Conservation (phyloP, 139 green algal genomes). For the Spirogloea muscicola region DNA sequence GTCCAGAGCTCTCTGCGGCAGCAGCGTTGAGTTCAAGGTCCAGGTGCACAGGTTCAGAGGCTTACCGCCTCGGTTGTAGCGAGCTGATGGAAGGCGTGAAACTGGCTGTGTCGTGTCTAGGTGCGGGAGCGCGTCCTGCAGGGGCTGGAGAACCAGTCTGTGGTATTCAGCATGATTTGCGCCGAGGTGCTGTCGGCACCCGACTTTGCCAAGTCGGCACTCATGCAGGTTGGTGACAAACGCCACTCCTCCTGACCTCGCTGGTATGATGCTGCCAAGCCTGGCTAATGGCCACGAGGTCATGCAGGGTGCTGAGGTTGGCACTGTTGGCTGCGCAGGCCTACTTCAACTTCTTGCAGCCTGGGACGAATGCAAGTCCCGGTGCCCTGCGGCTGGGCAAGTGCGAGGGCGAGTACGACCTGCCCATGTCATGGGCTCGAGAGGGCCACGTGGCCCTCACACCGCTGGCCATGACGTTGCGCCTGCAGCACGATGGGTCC, state of each 20-base stretch:
- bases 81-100: too few species aligned
- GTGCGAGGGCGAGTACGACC: background rate
- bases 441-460: constrained; percentile 13
- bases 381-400: background rate
- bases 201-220: constrained; percentile 2
- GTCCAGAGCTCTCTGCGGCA: too few species aligned
- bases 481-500: constrained; percentile 4
- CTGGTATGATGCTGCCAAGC: too few species aligned
- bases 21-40: too few species aligned
- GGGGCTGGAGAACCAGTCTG: constrained; percentile 18
- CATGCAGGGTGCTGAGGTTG: too few species aligned
- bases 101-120: too few species aligned
- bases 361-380: constrained; percentile 8
- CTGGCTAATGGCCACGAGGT: too few species aligned
- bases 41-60: too few species aligned
- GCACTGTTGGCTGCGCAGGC: too few species aligned
- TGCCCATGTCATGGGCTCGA: constrained; percentile 1
- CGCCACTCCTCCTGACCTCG: too few species aligned
- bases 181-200: constrained; percentile 11
- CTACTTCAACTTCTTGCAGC: constrained; percentile 22
- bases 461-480: constrained; percentile 1
- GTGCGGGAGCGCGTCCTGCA: constrained; percentile 13
- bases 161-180: constrained; percentile 6
- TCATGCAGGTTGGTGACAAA: too few species aligned
- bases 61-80: too few species aligned